These are phyloP conservation scores for Penicillium janthinellum DNA, from an alignment of 2,329 filamentous ascomycete genomes.

Conservation along the genomic window DNA sequence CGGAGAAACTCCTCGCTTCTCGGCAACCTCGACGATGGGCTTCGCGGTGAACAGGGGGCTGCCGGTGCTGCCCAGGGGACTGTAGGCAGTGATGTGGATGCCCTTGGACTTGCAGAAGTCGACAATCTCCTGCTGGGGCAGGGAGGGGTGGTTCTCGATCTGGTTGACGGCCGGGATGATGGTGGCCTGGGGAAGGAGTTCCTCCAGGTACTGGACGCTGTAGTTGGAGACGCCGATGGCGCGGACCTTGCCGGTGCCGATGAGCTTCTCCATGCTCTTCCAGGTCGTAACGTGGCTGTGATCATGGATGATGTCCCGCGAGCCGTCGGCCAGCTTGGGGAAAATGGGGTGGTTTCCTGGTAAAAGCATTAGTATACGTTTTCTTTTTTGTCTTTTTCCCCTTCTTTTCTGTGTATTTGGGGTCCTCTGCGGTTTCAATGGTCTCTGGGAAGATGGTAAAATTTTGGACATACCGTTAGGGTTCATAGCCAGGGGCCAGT, in stretches of 20 bases:
- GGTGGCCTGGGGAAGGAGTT: conserved; percentile 59
- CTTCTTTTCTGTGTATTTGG: background rate
- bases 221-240: conserved; percentile 65
- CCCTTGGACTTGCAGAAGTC: conserved; percentile 53
- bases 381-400: background rate
- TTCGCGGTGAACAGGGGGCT: conserved; percentile 47
- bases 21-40: conserved; percentile 45
- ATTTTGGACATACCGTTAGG: conserved; percentile 58
- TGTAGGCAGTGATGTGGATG: conserved; percentile 58
- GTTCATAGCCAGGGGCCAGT: conserved; percentile 81
- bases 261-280: conserved; percentile 67
- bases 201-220: conserved; percentile 55
- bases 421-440: background rate
- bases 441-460: background rate
- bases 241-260: conserved; percentile 56
- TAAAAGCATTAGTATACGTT: conserved; percentile 2
- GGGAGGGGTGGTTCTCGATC: conserved; percentile 77
- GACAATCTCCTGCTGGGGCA: conserved; percentile 57
- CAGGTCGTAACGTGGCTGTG: conserved; percentile 76
- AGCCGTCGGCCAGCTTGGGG: conserved; percentile 72
- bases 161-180: conserved; percentile 72
- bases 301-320: conserved; percentile 68
- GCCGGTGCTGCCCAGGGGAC: conserved; percentile 46
- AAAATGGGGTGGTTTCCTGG: conserved; percentile 53
- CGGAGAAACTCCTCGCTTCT: conserved; percentile 42